phyloP scores from a whole-genome alignment of 495 filamentous ascomycete species.

The Chaetomium cochliodes region DNA sequence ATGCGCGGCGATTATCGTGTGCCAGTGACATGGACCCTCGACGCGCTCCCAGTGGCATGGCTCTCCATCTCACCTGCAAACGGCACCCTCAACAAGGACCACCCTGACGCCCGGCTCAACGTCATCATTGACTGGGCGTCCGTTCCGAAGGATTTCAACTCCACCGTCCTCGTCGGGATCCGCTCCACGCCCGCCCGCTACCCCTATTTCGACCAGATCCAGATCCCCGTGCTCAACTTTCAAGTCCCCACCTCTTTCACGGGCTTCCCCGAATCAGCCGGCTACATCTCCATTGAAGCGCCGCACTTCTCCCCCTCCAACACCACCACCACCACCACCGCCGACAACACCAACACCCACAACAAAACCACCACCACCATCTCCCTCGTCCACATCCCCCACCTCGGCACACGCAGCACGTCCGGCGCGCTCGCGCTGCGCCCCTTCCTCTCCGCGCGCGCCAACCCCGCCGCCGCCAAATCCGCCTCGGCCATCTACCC shows the following conservation, averaged over 20 bases:
- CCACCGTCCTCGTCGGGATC: conserved; percentile 46
- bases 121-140: conserved; percentile 54
- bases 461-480: conserved; percentile 14
- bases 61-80: conserved; percentile 47
- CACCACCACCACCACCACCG: not conserved
- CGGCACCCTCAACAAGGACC: conserved; percentile 44
- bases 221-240: conserved; percentile 53
- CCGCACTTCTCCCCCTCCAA: conserved; percentile 40
- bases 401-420: conserved; percentile 47
- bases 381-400: conserved; percentile 36
- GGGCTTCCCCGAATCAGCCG: conserved; percentile 57
- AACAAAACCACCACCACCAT: conserved; percentile 20
- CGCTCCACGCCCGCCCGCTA: conserved; percentile 44
- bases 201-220: conserved; percentile 50
- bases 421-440: conserved; percentile 52
- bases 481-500: conserved; percentile 51
- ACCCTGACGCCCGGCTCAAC: conserved; percentile 51
- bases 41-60: conserved; percentile 44
- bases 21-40: conserved; percentile 47
- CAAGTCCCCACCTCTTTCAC: conserved; percentile 46
- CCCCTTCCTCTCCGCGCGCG: conserved; percentile 43
- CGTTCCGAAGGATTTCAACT: conserved; percentile 45
- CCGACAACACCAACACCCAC: conserved; percentile 9
- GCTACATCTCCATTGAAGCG: conserved; percentile 55
- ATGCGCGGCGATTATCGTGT: conserved; percentile 49